phyloP scores from a whole-genome alignment of 192 early-diverging fungal genomes.

The Dimargaris cristalligena region DNA sequence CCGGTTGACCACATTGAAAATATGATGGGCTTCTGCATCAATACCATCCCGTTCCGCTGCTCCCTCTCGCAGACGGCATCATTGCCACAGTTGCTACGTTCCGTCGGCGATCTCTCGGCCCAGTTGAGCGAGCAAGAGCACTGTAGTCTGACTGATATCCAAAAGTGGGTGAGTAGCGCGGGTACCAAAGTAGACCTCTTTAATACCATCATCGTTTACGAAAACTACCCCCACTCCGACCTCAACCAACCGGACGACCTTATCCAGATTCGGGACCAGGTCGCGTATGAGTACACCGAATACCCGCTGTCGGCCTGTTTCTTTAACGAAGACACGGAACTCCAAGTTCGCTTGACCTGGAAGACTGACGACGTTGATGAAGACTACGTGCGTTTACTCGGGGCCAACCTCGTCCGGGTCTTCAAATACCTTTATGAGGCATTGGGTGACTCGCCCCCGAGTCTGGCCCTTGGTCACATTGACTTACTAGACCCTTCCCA shows the following conservation, averaged over 20 bases:
- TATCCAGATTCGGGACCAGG: background rate
- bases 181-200: background rate
- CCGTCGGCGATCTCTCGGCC: background rate
- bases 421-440: no score
- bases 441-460: no score
- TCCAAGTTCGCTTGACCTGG: background rate
- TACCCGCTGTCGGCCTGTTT: background rate
- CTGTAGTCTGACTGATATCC: background rate
- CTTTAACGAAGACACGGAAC: background rate
- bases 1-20: background rate
- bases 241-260: background rate
- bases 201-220: conserved; percentile 7
- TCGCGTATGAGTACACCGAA: background rate
- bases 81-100: background rate
- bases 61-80: background rate
- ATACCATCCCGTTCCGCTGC: background rate
- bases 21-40: conserved; percentile 4
- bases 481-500: no score
- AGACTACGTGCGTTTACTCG: background rate
- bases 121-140: background rate
- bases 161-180: background rate
- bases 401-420: background rate
- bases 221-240: background rate
- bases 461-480: no score
- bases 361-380: background rate